A percentile compares a stretch with the other conserved stretches of the same genome.
Conservation (phyloP, 2,329 filamentous ascomycete species). For the Capronia americana region DNA sequence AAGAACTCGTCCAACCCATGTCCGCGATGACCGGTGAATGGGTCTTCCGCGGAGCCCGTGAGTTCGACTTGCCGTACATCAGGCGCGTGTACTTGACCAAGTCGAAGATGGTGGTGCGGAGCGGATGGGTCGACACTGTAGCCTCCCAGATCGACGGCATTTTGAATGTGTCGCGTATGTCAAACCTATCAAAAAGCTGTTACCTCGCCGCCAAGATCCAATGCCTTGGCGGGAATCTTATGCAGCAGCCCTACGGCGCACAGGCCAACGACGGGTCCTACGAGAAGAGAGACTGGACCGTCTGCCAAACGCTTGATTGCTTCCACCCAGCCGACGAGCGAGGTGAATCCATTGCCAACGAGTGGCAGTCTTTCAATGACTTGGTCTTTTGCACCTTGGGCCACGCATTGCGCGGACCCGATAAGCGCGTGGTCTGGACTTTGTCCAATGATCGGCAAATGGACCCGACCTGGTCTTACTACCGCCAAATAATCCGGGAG, state of each 20-base stretch:
- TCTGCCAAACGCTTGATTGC: not conserved
- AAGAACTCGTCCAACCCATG: not conserved
- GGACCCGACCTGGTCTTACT: not conserved
- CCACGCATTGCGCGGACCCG: not conserved
- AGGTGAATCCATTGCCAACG: not conserved
- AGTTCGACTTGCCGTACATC: not conserved
- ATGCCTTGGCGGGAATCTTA: not conserved
- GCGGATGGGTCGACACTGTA: not conserved
- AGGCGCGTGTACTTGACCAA: conserved; percentile 4
- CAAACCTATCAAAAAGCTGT: not conserved
- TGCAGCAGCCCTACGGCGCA: not conserved
- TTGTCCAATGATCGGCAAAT: not conserved
- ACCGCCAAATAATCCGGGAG: not conserved
- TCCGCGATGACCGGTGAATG: not conserved
- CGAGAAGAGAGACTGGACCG: not conserved
- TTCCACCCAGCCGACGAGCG: not conserved
- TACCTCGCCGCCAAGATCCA: conserved; percentile 2
- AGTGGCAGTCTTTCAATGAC: not conserved
- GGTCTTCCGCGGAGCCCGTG: not conserved
- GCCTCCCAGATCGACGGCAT: not conserved
- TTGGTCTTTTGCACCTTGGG: not conserved
- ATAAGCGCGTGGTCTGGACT: not conserved
- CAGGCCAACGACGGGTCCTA: not conserved
- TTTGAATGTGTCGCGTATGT: not conserved
- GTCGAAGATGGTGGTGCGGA: not conserved